A percentile compares a stretch with the other conserved stretches of the same genome.
phyloP scores from a whole-genome alignment of 2,329 filamentous ascomycete genomes.

The Neocucurbitaria cava region DNA sequence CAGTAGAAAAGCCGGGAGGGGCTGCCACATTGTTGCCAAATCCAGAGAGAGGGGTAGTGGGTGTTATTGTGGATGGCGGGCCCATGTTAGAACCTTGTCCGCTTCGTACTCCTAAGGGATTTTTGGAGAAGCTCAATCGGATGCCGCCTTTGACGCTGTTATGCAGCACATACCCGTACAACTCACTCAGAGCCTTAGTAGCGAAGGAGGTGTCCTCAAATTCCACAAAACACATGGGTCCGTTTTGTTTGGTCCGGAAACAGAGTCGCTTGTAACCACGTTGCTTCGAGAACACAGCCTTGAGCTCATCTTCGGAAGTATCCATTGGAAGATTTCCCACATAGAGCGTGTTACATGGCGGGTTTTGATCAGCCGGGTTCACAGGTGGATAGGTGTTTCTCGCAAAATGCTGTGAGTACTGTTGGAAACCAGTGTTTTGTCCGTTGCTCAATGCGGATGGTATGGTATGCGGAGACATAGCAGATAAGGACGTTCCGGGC shows the following conservation, averaged over 20 bases:
- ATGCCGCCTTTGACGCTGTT: conserved; percentile 96
- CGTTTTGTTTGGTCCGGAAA: conserved; percentile 93
- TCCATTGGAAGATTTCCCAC: conserved; percentile 95
- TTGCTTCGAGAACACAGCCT: conserved; percentile 89
- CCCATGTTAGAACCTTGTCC: conserved; percentile 67
- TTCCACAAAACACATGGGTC: conserved; percentile 98
- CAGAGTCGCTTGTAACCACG: conserved; percentile 94
- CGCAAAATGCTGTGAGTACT: conserved; percentile 64
- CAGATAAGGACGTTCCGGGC: conserved; percentile 52
- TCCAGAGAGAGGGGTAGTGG: conserved; percentile 61
- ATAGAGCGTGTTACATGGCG: conserved; percentile 96
- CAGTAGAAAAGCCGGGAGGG: conserved; percentile 67
- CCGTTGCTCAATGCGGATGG: conserved; percentile 61
- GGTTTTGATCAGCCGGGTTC: conserved; percentile 95
- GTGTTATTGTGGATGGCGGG: conserved; percentile 58
- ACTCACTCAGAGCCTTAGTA: conserved; percentile 86
- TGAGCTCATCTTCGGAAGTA: conserved; percentile 93
- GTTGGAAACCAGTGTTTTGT: conserved; percentile 61
- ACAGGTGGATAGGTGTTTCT: conserved; percentile 79
- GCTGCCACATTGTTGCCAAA: conserved; percentile 65
- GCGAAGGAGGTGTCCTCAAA: conserved; percentile 94
- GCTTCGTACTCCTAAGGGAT: conserved; percentile 89
- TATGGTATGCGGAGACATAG: conserved; percentile 61
- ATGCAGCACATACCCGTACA: conserved; percentile 85
- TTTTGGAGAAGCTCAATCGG: conserved; percentile 95